Base-by-base conservation (phyloP, 2,329 filamentous ascomycete species). In the Cyclaneusma minus region DNA sequence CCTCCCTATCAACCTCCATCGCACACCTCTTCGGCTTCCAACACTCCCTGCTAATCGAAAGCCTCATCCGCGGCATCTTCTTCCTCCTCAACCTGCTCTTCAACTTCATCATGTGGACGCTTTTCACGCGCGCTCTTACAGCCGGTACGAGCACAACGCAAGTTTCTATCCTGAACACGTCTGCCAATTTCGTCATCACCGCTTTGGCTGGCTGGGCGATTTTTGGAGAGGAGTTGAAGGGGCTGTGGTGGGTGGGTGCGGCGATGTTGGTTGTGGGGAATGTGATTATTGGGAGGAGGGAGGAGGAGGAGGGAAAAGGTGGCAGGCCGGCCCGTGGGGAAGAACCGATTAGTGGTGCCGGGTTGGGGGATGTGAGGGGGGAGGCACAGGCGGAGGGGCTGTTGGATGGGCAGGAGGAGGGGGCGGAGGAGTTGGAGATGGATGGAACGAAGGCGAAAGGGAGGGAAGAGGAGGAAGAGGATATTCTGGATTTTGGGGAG, bases 161-260 rank as follows among this genome's bases (percentile, higher is more conserved):
- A 43, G 80, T 85, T 25, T 76, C 70, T 38, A 76, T 87, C 46
- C 70, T 87, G 49, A 87, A 87, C 50, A 85, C 80, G 3, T 81
- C 76, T 9, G 64, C 76, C 30, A 87, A 87, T 53, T 87, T 87
- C 49, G 64, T 87, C 52, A 52, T 83, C 33, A 85, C 80, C 0
- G 80, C 80, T 6, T 36, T 85, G 5, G 56, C 85, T 12, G 78
- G 80, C 14, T 57, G 67, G 25, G 48, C 67, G 31, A 69, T 87
- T 37, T 87, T 87, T 49, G 61, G 66, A 13, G 80, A 87, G 52
- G 51, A 58, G 2, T 53, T 87, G 15, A 77, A 79, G 1, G 69
- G 67, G 7, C 52, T 83, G 21, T 87, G 80, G 80, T 85, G 77
- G 70, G 52, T 71, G 4, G 80, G 80, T 8, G 80, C 80, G 0